Evolutionary conservation across 805 yeast species (phyloP).

Genomic region (Hanseniaspora clermontiae): DNA sequence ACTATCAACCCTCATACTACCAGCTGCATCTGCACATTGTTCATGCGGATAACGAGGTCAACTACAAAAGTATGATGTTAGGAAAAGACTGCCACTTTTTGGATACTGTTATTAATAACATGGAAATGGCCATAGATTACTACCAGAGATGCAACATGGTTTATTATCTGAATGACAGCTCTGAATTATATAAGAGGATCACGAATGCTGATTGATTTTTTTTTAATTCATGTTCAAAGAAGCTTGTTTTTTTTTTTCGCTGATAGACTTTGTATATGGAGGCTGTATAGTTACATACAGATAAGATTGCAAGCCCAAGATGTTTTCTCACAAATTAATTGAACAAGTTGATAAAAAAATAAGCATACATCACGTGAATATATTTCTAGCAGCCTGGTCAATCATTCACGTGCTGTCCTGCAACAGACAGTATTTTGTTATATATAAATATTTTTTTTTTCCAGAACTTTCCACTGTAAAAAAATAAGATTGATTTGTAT

Average conservation of each 20-base stretch:
- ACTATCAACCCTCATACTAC: slow-evolving; percentile 91
- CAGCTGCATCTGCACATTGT: slow-evolving; percentile 91
- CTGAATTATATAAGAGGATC: slow-evolving; percentile 1
- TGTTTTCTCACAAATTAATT: too few species aligned
- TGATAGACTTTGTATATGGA: too few species aligned
- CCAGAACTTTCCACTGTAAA: not conserved
- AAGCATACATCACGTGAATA: too few species aligned
- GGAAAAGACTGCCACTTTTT: slow-evolving; percentile 68
- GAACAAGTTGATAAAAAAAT: too few species aligned
- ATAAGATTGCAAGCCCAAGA: too few species aligned
- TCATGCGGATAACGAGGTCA: slow-evolving; percentile 53
- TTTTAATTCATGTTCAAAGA: too few species aligned
- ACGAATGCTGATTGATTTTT: not conserved
- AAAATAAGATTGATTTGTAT: too few species aligned
- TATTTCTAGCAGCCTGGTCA: too few species aligned
- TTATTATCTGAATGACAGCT: slow-evolving; percentile 3
- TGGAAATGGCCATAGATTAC: slow-evolving; percentile 35
- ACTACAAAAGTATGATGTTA: slow-evolving; percentile 51
- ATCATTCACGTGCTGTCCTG: too few species aligned
- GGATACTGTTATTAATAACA: slow-evolving; percentile 68
- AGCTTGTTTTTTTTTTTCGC: too few species aligned
- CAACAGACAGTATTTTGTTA: not conserved
- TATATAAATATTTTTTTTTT: too few species aligned
- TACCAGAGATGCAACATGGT: slow-evolving; percentile 8
- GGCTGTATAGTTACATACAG: too few species aligned